These are phyloP conservation scores for Coemansia sp. DNA, from an alignment of 371 early-diverging fungal species.

Conservation along the genomic window DNA sequence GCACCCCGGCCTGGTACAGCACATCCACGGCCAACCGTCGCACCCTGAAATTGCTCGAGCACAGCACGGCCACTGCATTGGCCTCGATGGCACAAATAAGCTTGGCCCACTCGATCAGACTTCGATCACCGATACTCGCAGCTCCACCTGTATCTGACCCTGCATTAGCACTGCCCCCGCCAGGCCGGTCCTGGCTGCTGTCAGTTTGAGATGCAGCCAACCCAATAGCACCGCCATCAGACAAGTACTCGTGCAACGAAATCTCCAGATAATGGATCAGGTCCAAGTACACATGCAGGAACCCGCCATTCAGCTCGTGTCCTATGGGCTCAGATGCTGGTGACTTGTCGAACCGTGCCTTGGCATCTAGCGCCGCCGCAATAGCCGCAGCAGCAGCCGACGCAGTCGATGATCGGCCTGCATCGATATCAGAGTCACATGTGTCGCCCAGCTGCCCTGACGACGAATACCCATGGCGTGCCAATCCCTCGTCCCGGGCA, in stretches of 20 bases:
- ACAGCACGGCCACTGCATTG: constrained; percentile 43
- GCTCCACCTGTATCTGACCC: background rate
- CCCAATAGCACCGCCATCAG: background rate
- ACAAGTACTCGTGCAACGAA: constrained; percentile 23
- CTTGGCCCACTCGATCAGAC: constrained; percentile 38
- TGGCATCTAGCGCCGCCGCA: constrained; percentile 30
- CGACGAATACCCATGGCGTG: constrained; percentile 17
- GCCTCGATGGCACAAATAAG: constrained; percentile 49
- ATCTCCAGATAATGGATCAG: constrained; percentile 30
- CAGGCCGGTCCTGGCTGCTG: background rate
- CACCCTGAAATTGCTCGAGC: constrained; percentile 42
- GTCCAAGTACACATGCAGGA: constrained; percentile 43
- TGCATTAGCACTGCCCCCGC: background rate
- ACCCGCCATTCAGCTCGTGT: constrained; percentile 44
- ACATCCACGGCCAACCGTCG: constrained; percentile 36
- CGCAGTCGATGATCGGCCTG: constrained; percentile 22
- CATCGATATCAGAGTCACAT: constrained; percentile 20
- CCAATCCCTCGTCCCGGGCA: constrained; percentile 4
- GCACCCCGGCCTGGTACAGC: constrained; percentile 35
- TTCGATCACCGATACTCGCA: constrained; percentile 22
- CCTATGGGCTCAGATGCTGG: constrained; percentile 7
- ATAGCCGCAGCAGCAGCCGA: constrained; percentile 15
- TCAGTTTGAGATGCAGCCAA: background rate
- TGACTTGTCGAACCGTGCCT: constrained; percentile 26
- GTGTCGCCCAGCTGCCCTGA: constrained; percentile 14